Evolutionary conservation across 208 protist species (phyloP).

Genomic region (Borovskyia barvae): DNA sequence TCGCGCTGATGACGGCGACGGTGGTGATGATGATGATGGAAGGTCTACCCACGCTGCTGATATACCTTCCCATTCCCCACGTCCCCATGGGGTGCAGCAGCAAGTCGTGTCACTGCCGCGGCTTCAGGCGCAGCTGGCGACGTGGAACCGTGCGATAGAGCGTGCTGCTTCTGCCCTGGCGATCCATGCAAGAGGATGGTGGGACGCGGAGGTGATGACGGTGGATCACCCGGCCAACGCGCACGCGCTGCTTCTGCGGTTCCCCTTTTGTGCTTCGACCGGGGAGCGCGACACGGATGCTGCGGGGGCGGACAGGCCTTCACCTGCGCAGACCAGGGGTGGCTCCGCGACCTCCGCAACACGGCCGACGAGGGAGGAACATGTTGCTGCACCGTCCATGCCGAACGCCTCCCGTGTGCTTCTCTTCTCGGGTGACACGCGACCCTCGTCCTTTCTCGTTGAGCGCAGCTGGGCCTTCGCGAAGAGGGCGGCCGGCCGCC

Average conservation of each 20-base stretch:
- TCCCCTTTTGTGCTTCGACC: constrained; percentile 28
- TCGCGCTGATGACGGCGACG: no score
- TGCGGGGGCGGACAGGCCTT: not conserved
- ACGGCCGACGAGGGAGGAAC: no score
- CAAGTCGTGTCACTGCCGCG: constrained; percentile 22
- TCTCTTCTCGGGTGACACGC: constrained; percentile 92
- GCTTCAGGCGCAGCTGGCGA: constrained; percentile 14
- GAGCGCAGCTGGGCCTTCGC: constrained; percentile 58
- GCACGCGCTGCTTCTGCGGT: constrained; percentile 81
- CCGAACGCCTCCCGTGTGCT: constrained; percentile 49
- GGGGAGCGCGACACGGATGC: no score
- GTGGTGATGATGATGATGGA: no score
- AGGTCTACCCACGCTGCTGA: no score
- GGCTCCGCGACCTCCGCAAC: not conserved
- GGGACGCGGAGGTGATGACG: constrained; percentile 69
- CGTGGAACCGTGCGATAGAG: constrained; percentile 31
- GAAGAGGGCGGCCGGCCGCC: no score
- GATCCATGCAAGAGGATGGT: constrained; percentile 16
- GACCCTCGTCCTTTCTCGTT: constrained; percentile 66
- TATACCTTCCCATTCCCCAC: no score
- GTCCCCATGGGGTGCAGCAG: no score
- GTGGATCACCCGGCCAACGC: constrained; percentile 87
- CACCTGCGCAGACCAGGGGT: not conserved
- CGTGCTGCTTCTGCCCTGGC: no score
- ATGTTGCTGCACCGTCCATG: no score